A percentile compares a stretch with the other conserved stretches of the same genome.
phyloP scores from a whole-genome alignment of 2,329 filamentous ascomycete species.

The Zymoseptoria passerinii region DNA sequence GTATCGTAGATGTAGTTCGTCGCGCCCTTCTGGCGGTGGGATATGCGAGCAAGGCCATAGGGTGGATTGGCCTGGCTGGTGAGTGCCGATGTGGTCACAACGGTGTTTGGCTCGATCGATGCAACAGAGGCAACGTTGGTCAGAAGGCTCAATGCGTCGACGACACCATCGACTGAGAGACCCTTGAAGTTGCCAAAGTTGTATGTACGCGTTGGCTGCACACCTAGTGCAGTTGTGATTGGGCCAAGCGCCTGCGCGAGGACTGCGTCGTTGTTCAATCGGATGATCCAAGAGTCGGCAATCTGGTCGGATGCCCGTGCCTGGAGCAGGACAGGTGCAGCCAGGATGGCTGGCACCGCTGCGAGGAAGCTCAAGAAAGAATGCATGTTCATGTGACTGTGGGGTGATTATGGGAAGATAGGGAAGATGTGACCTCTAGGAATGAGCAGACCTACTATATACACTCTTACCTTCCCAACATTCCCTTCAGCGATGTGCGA shows the following conservation, averaged over 20 bases:
- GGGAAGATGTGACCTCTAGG: not conserved
- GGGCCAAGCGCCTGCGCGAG: conserved; percentile 12
- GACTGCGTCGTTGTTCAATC: conserved; percentile 11
- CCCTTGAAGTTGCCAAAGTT: conserved; percentile 33
- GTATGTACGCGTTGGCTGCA: conserved; percentile 28
- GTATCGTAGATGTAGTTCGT: conserved; percentile 34
- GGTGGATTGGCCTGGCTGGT: conserved; percentile 33
- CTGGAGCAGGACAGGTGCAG: conserved; percentile 16
- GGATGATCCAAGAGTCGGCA: conserved; percentile 18
- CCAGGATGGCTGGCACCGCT: conserved; percentile 16
- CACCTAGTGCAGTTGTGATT: conserved; percentile 10
- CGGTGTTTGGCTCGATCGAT: conserved; percentile 32
- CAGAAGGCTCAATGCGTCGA: conserved; percentile 26
- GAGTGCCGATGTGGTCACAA: conserved; percentile 30
- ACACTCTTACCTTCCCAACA: conserved; percentile 1
- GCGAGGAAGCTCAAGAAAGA: conserved; percentile 16
- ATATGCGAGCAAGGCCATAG: conserved; percentile 37
- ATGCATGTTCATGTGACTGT: conserved; percentile 9
- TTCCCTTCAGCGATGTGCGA: not conserved
- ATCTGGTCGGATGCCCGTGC: conserved; percentile 13
- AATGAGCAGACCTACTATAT: conserved; percentile 19
- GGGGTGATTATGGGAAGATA: not conserved
- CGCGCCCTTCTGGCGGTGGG: conserved; percentile 26
- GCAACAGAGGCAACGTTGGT: conserved; percentile 25
- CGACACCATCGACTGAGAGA: conserved; percentile 30